Base-by-base conservation (phyloP, 495 filamentous ascomycete species). In the Hypoxylon lienhwacheense region DNA sequence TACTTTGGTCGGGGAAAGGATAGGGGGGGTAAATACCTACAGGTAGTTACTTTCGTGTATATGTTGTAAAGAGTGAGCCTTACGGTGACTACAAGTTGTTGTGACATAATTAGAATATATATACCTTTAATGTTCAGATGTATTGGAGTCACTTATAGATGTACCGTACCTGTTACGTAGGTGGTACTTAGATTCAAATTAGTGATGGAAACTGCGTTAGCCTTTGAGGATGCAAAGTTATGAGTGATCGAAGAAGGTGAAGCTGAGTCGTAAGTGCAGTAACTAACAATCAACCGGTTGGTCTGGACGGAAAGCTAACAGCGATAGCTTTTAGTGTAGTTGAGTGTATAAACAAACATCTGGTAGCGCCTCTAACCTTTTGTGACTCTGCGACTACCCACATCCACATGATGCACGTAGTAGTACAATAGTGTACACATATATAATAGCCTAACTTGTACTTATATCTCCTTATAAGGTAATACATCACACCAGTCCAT, bases 251-350 rank as follows among this genome's bases (percentile, higher is more conserved):
- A 45, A 17, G 39, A 2, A 31, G 19, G 10, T 29, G 46, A 51
- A 43, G 41, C 55, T 59, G 55, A 53, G 47, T 59, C 55, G 47
- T 17, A 59, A 59, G 34, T 20, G 47, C 29, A 31, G 22, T 47
- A 22, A 14, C 47, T 58, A 58, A 58, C 21, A 41, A 15, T 12
- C 21, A 41, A 21, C 39, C 17, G 26, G 15, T 6, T 40, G 16
- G 44, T 56, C 14, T 45, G 7, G 35, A 35, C 10, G 12, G 6
- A 28, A 46, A 33, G n/a, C 16, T 33, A 34, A 17, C n/a, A 32
- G 25, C 28, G 16, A 11, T 11, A 31, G 12, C 8, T n/a, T 31
- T 8, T 31, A 31, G 28, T n/a, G 12, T 31, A 31, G n/a, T n/a
- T n/a, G n/a, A n/a, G n/a, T n/a, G n/a, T n/a, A n/a, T n/a, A n/a